Conservation (phyloP, 164 flowering plant species). For the Magnolia officinalis region DNA sequence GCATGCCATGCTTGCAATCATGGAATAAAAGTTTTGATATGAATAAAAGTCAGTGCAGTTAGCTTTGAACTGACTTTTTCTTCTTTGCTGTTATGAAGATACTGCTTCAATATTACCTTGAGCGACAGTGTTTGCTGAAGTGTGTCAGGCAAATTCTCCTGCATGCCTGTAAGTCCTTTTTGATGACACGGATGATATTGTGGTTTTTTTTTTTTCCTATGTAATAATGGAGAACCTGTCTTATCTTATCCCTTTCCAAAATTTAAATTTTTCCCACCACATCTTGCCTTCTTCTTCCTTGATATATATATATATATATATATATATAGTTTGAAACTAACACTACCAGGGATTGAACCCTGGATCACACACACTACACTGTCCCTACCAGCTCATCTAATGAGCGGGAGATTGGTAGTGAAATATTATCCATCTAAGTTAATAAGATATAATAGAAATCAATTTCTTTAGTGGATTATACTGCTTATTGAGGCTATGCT, state of each 20-base stretch:
- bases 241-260: background rate
- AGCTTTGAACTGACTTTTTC: background rate
- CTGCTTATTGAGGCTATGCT: background rate
- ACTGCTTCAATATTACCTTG: constrained; percentile 71
- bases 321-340: no score
- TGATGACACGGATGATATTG: background rate
- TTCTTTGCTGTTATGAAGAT: constrained; percentile 35
- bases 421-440: background rate
- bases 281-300: background rate
- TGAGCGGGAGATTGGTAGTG: background rate
- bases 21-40: background rate
- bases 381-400: no score
- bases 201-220: background rate
- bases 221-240: background rate
- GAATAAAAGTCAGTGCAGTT: background rate
- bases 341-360: no score
- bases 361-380: no score
- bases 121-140: constrained; percentile 93
- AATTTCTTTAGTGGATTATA: background rate
- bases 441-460: background rate
- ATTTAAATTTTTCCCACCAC: no score
- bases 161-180: constrained; percentile 54
- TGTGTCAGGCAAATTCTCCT: constrained; percentile 71
- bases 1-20: background rate
- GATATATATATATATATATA: background rate